Conservation (phyloP, 2,329 filamentous ascomycete species). For the Hypoxylon sp. region DNA sequence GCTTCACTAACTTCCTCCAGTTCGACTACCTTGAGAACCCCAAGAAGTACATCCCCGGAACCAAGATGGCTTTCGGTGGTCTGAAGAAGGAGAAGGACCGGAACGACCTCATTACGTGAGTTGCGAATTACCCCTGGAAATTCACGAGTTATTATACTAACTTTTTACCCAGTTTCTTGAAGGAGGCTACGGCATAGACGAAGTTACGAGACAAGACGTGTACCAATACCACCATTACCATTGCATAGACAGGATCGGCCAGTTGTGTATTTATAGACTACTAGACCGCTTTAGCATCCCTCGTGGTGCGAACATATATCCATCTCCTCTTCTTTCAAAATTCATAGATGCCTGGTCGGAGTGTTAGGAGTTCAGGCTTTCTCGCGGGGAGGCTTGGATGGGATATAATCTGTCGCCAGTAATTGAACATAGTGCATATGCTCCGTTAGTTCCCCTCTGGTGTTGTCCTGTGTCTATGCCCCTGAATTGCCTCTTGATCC, state of each 20-base stretch:
- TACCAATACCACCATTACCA: constrained; percentile 53
- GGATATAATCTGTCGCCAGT: constrained; percentile 35
- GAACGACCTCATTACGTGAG: constrained; percentile 98
- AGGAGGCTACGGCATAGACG: constrained; percentile 78
- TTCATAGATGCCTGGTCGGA: constrained; percentile 32
- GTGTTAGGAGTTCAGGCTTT: constrained; percentile 45
- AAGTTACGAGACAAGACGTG: constrained; percentile 53
- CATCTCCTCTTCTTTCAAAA: constrained; percentile 52
- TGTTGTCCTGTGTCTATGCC: neutral
- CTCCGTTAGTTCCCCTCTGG: neutral
- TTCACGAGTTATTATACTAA: constrained; percentile 13
- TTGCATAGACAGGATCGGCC: constrained; percentile 54
- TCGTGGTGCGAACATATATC: constrained; percentile 51
- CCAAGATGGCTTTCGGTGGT: constrained; percentile 99
- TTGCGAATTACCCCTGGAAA: constrained; percentile 47
- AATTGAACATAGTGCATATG: constrained; percentile 33
- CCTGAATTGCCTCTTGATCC: neutral
- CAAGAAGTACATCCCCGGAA: constrained; percentile 99
- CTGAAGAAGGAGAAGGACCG: constrained; percentile 99
- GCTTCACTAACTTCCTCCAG: constrained; percentile 60
- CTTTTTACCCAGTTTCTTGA: constrained; percentile 71
- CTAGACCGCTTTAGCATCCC: constrained; percentile 52
- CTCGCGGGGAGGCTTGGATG: constrained; percentile 35
- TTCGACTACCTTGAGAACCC: constrained; percentile 99
- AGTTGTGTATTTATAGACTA: constrained; percentile 56